Evolutionary conservation across 306 rosid species (phyloP).

Genomic region (Dicorynia guianensis): DNA sequence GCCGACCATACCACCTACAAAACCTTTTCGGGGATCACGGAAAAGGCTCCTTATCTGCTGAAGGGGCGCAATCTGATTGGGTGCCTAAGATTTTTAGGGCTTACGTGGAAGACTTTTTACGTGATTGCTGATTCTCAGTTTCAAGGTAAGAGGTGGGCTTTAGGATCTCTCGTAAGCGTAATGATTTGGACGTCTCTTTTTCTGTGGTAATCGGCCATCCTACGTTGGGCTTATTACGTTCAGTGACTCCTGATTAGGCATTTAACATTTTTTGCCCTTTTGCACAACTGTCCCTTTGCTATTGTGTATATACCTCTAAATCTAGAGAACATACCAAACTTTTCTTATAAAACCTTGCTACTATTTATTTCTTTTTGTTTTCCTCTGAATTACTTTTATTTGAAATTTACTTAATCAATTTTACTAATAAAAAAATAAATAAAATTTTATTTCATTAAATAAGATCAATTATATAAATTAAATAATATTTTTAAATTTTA

Average conservation of each 20-base stretch:
- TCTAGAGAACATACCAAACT: too few relatives aligned
- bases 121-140: slow-evolving; percentile 26
- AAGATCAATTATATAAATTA: too few relatives aligned
- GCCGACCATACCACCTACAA: slow-evolving; percentile 44
- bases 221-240: slow-evolving; percentile 64
- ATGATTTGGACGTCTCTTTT: slow-evolving; percentile 51
- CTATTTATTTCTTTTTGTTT: too few relatives aligned
- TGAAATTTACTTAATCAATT: too few relatives aligned
- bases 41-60: slow-evolving; percentile 60
- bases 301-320: too few relatives aligned
- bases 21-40: slow-evolving; percentile 23
- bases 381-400: too few relatives aligned
- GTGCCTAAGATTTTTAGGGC: slow-evolving; percentile 53
- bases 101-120: slow-evolving; percentile 36
- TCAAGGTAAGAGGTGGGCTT: slow-evolving; percentile 48
- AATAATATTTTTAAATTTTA: too few relatives aligned
- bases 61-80: slow-evolving; percentile 51
- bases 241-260: slow-evolving; percentile 51
- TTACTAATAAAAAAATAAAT: too few relatives aligned
- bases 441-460: too few relatives aligned
- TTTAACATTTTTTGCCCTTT: slow-evolving; percentile 2
- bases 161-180: slow-evolving; percentile 45
- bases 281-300: background rate
- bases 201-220: slow-evolving; percentile 51
- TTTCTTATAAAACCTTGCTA: too few relatives aligned